Conservation (phyloP, 805 yeast genomes). For the Candida germanica region DNA sequence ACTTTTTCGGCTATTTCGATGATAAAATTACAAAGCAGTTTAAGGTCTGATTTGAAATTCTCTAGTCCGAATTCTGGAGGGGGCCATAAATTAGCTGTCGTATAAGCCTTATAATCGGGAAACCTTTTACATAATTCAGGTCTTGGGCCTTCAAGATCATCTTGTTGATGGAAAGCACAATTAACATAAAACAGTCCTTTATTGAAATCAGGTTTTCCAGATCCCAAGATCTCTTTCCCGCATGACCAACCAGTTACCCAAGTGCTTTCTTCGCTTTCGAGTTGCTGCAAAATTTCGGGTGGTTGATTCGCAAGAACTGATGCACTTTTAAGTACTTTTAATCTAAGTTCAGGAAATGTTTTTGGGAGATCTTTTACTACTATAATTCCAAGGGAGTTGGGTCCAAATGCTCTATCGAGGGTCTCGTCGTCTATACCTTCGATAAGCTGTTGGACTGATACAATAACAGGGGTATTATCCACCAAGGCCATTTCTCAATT, state of each 20-base stretch:
- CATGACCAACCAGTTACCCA: constrained; percentile 63
- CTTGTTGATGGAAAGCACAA: constrained; percentile 51
- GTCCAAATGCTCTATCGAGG: constrained; percentile 50
- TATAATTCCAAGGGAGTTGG: constrained; percentile 53
- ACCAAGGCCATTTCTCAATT: too few species aligned
- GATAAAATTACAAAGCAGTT: constrained; percentile 42
- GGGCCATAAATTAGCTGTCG: constrained; percentile 56
- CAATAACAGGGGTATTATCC: constrained; percentile 25
- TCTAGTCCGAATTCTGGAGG: constrained; percentile 18
- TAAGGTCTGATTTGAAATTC: constrained; percentile 34
- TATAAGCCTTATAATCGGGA: constrained; percentile 40
- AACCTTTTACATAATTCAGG: constrained; percentile 27
- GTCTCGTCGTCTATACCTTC: constrained; percentile 26
- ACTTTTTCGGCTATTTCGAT: constrained; percentile 47
- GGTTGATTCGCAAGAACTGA: constrained; percentile 42
- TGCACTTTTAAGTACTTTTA: constrained; percentile 41
- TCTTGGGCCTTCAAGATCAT: constrained; percentile 45
- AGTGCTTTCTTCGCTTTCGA: constrained; percentile 48
- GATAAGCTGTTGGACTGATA: constrained; percentile 26
- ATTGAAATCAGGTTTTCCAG: constrained; percentile 43
- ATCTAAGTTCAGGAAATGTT: constrained; percentile 35
- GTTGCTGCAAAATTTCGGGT: constrained; percentile 23
- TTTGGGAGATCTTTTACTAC: constrained; percentile 44
- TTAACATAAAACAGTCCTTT: constrained; percentile 61
- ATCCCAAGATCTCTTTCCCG: constrained; percentile 49